Base-by-base conservation (phyloP, 2,329 filamentous ascomycete species). In the Alternaria rosae region DNA sequence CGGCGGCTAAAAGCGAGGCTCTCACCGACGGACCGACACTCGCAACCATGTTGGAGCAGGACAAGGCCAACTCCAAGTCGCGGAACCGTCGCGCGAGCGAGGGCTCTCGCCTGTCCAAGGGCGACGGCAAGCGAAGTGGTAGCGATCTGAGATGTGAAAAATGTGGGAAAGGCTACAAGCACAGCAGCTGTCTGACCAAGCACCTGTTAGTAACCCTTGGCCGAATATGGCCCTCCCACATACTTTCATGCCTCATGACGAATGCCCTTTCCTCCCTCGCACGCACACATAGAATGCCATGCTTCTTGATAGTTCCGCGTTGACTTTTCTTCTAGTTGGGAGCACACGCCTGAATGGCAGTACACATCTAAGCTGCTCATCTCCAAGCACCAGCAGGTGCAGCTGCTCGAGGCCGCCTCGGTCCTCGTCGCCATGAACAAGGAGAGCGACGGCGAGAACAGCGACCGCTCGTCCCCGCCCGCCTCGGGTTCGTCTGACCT, bases 81-180 rank as follows among this genome's bases (percentile, higher is more conserved):
- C 83, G 87, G 65, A 85, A 85, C 71, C 84, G 88, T 61, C 85
- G 88, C 69, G 87, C 93, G 63, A 97, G 94, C 79, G 94, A 98
- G 79, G 94, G 93, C 65, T 92, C 94, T 70, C 89, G 91, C 72
- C 85, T 94, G 66, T 84, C 86, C 74, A 96, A 95, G 82, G 90
- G 91, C 71, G 92, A 94, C 74, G 86, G 87, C 70, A 90, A 89
- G 84, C 94, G 93, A 81, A 91, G 88, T 83, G 88, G 89, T 76
- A 89, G 90, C 76, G 94, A 98, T 81, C 88, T 99, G 79, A 93
- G 92, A 82, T 99, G 95, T 85, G 93, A 97, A 79, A 94, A 94
- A 83, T 99, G 95, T 85, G 94, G 94, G 82, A 99, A 99, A 87
- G 93, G 93, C 83, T 99, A 99, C 89, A 99, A 99, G 89, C 95